A percentile compares a stretch with the other conserved stretches of the same genome.
Evolutionary conservation across 139 green algal species (phyloP).

Genomic region (Desmodesmus armatus): DNA sequence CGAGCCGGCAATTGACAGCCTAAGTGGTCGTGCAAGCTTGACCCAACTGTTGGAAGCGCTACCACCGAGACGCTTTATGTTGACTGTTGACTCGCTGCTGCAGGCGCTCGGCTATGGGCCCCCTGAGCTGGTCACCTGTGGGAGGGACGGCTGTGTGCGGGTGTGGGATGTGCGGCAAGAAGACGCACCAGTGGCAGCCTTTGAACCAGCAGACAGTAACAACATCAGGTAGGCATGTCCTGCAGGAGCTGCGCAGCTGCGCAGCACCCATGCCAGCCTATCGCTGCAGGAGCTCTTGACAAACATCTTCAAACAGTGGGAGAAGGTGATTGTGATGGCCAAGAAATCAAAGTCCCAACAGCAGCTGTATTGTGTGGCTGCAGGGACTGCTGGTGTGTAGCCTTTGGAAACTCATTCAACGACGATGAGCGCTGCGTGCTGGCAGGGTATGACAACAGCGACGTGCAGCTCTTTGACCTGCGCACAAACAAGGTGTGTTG

Average conservation of each 20-base stretch:
- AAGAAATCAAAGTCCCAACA: no score
- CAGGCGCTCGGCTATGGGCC: conserved; percentile 73
- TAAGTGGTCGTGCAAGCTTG: no score
- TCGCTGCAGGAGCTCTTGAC: no score
- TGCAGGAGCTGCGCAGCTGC: conserved; percentile 56
- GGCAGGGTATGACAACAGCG: conserved; percentile 91
- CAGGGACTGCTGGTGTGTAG: conserved; percentile 90
- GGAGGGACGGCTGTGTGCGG: conserved; percentile 85
- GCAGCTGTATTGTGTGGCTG: no score
- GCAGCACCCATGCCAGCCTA: neutral
- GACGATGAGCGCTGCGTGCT: conserved; percentile 87
- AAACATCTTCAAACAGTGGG: no score
- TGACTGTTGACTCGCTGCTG: no score
- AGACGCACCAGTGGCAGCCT: conserved; percentile 83
- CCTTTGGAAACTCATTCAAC: conserved; percentile 88
- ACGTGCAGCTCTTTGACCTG: conserved; percentile 93
- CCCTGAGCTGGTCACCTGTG: conserved; percentile 86
- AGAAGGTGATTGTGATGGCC: no score
- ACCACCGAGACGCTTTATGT: no score
- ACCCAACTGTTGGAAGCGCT: no score
- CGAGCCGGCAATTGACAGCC: no score
- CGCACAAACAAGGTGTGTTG: conserved; percentile 60
- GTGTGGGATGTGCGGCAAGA: conserved; percentile 91
- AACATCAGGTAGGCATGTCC: conserved; percentile 58
- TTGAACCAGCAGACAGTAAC: conserved; percentile 77